Evolutionary conservation across 495 filamentous ascomycete species (phyloP).

Genomic region (Bryoglossum gracile): DNA sequence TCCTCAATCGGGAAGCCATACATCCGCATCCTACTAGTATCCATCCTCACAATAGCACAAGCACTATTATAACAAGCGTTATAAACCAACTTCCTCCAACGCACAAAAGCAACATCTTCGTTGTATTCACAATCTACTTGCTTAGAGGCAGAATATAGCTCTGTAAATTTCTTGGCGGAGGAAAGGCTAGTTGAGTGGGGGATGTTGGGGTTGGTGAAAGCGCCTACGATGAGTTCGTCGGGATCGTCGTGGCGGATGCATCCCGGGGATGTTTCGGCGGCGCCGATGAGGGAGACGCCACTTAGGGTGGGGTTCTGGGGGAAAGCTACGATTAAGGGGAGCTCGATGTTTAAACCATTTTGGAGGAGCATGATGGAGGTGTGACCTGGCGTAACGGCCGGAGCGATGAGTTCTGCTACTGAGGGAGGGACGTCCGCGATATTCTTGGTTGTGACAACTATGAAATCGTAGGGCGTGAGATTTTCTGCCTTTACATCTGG

Average conservation of each 20-base stretch:
- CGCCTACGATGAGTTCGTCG: slow-evolving; percentile 36
- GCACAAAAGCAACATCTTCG: slow-evolving; percentile 30
- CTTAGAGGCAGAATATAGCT: slow-evolving; percentile 34
- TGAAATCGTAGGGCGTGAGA: slow-evolving; percentile 37
- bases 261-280: slow-evolving; percentile 38
- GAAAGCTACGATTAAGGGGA: slow-evolving; percentile 42
- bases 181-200: not conserved
- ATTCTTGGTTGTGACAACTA: slow-evolving; percentile 47
- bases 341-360: slow-evolving; percentile 59
- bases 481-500: slow-evolving; percentile 31
- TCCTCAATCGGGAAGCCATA: slow-evolving; percentile 20
- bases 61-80: slow-evolving; percentile 42
- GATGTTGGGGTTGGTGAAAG: slow-evolving; percentile 34
- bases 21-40: slow-evolving; percentile 31
- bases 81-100: slow-evolving; percentile 47
- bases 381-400: slow-evolving; percentile 40
- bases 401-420: slow-evolving; percentile 34
- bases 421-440: slow-evolving; percentile 34
- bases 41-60: slow-evolving; percentile 41
- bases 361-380: slow-evolving; percentile 52
- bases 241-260: slow-evolving; percentile 38
- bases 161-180: slow-evolving; percentile 26
- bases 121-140: slow-evolving; percentile 25
- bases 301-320: slow-evolving; percentile 45
- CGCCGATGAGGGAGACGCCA: slow-evolving; percentile 44